Evolutionary conservation across 1,284 basidiomycete genomes (phyloP), one percentile per base, ranked within the genome.

Genomic region (Apiotrichum veenhuisii): DNA sequence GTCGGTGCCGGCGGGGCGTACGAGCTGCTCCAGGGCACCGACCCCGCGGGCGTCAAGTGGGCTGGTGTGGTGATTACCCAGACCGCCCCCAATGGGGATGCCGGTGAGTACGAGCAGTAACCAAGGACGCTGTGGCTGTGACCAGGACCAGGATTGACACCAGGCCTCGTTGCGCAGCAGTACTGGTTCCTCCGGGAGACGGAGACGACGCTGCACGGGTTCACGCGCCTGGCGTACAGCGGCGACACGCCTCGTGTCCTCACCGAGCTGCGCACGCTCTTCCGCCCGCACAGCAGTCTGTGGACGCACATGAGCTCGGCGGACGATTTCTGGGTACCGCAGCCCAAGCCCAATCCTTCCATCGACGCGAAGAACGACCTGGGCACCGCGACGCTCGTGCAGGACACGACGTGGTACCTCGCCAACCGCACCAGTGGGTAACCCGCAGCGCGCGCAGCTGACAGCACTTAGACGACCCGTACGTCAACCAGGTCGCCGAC

Each of bases 401-500:
- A 73, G 52, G 71, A 73, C 54, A 64, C 71, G 8, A 73, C 71
- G 11, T 73, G 71, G 71, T 70, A 71, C 50, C 55, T 64, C 20
- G 62, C 57, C 22, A 57, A 62, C 44, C 51, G 55, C 17, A 30
- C 38, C 18, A 33, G 58, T 50, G n/a, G 22, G 51, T 53, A 1
- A 18, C 51, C 5, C 3, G 11, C 26, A 37, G n/a, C 17, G 8
- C 26, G 27, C 22, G 30, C 4, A 15, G 17, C 44, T 45, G 15
- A 52, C 34, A 25, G 7, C 12, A 23, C 34, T 30, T 56, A n/a
- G 55, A 59, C 47, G 64, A 66, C 50, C 54, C 62, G 3, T 65
- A 59, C 50, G 62, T 65, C 20, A 40, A 52, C 49, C 54, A 64
- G 34, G 55, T 58, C 9, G 61, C 64, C 2, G 67, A 70, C 58